Conservation (phyloP, 106 monocot species). For the Dioscorea zingiberensis region DNA sequence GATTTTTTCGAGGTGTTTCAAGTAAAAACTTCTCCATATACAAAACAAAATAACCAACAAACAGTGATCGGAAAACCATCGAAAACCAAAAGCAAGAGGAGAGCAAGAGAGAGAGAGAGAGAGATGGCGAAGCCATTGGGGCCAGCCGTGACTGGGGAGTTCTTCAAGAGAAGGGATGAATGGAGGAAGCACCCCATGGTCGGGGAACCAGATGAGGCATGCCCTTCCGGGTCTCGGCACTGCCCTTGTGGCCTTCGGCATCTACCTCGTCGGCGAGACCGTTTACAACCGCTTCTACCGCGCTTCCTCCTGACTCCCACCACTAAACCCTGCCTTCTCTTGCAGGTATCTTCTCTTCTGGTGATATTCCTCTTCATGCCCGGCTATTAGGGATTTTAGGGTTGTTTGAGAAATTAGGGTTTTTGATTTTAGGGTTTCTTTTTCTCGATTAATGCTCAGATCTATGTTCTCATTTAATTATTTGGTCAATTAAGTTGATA, state of each 20-base stretch:
- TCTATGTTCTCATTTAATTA: not conserved
- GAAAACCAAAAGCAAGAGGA: too few species aligned
- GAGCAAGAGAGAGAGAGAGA: conserved; percentile 1
- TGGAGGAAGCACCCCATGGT: conserved; percentile 92
- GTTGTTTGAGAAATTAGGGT: not conserved
- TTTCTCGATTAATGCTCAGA: not conserved
- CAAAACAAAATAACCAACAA: too few species aligned
- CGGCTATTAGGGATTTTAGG: not conserved
- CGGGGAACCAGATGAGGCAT: conserved; percentile 38
- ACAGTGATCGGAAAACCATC: too few species aligned
- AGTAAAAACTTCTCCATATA: too few species aligned
- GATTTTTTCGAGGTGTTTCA: too few species aligned
- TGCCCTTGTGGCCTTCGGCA: conserved; percentile 81
- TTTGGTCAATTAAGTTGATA: not conserved
- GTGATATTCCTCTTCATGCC: not conserved
- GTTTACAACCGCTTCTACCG: conserved; percentile 58
- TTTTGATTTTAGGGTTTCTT: not conserved
- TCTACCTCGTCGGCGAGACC: conserved; percentile 78
- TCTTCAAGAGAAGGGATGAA: conserved; percentile 80
- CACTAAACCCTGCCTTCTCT: not conserved
- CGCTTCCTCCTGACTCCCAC: conserved; percentile 21
- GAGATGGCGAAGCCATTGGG: conserved; percentile 58
- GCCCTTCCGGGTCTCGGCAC: conserved; percentile 84
- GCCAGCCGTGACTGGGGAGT: conserved; percentile 80
- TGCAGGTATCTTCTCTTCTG: not conserved